Evolutionary conservation across 164 flowering plant genomes (phyloP), one percentile per base, ranked within the genome.

Genomic region (Vitis vinifera): DNA sequence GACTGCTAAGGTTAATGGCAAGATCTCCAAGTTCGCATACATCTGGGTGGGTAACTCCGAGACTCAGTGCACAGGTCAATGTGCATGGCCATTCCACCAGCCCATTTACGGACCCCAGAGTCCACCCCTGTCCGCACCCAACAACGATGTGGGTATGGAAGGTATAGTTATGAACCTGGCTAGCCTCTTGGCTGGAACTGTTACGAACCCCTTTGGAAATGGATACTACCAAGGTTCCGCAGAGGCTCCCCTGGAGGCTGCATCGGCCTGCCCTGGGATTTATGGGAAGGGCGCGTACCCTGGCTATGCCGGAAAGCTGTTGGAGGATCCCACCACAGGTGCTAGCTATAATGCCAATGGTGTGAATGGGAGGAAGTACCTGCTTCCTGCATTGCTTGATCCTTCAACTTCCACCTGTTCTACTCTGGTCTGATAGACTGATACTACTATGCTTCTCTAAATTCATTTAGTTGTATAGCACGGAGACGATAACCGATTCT

Each of bases 71-170:
- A 87, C 88, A 0, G 88, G 90, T 9, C 79, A 80, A 55, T 87
- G 90, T 71, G 90, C 90, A 2, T 87, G 88, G 90, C 90, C 90
- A 1, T 87, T 84, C 75, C 87, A 87, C 79, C 87, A 83, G 75
- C 90, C 90, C 50, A 73, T 81, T 50, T 87, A 85, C 63, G 90
- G 90, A 48, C 90, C 90, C 1, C 88, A 87, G 71, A 59, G 27
- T 67, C 77, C 86, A 4, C 81, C 90, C 0, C 58, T 87, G 67
- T 74, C 80, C 2, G 82, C 90, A 0, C 90, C 90, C 3, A 85
- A 85, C 78, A 77, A 74, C 50, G 88, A 86, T 19, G 84, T 85
- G 56, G 90, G 87, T 10, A 10, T 85, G 9, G 90, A 87, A 65
- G 88, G 87, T 0, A 77, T 85, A 81, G 78, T 87, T 2, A 82